phyloP scores from a whole-genome alignment of 2,329 filamentous ascomycete species.

The Ceratocystis diversiconidia region DNA sequence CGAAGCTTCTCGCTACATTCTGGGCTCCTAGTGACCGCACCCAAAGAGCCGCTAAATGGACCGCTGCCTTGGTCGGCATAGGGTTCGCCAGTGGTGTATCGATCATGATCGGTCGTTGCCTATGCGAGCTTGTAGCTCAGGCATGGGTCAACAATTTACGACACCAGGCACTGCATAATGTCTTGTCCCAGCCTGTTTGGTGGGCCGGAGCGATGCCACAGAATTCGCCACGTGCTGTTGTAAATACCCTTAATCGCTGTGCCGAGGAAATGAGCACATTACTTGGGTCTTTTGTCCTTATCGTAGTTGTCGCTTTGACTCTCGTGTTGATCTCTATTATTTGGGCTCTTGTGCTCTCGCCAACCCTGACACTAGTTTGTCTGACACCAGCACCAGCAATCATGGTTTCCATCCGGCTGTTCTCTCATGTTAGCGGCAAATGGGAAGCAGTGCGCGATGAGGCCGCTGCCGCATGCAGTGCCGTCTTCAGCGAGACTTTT shows the following conservation, averaged over 20 bases:
- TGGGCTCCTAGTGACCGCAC: conserved; percentile 39
- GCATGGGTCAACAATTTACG: conserved; percentile 64
- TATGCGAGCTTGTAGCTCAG: conserved; percentile 58
- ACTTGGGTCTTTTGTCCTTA: conserved; percentile 61
- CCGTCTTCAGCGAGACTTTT: conserved; percentile 59
- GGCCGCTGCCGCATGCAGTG: conserved; percentile 33
- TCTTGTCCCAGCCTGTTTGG: conserved; percentile 59
- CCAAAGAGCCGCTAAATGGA: conserved; percentile 46
- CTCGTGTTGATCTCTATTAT: conserved; percentile 56
- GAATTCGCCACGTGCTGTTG: conserved; percentile 29
- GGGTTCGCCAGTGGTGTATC: conserved; percentile 51
- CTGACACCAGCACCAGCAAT: conserved; percentile 55
- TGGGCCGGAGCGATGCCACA: conserved; percentile 54
- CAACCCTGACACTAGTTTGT: conserved; percentile 68
- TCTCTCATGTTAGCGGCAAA: conserved; percentile 47
- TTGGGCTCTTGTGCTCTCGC: conserved; percentile 63
- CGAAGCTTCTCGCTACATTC: conserved; percentile 57
- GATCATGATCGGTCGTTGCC: conserved; percentile 52
- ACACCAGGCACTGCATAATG: conserved; percentile 48
- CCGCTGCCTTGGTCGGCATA: conserved; percentile 53
- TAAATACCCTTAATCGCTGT: conserved; percentile 61
- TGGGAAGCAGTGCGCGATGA: conserved; percentile 58
- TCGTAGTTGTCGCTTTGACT: conserved; percentile 48
- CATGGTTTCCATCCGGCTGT: conserved; percentile 49
- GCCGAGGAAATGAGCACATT: conserved; percentile 80